Percentiles rank a stretch among this genome's conserved stretches.
phyloP scores from a whole-genome alignment of 306 rosid species.

The Quercus robur region DNA sequence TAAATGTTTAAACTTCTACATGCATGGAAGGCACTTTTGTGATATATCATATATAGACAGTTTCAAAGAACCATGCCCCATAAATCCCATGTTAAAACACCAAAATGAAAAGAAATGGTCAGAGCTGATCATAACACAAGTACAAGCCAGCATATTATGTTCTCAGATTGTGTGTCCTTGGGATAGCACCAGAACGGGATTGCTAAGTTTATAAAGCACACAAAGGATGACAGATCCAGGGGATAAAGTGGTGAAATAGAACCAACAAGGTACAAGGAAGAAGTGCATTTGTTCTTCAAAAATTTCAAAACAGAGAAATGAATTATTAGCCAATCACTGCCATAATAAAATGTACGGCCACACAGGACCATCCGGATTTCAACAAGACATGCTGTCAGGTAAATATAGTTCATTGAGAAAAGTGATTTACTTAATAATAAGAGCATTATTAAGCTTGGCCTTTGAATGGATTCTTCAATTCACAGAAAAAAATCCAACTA shows the following conservation, averaged over 20 bases:
- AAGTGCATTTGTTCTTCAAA: neutral
- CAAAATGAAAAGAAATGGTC: neutral
- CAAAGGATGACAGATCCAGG: neutral
- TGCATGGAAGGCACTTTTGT: neutral
- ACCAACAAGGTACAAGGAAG: neutral
- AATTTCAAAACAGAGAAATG: neutral
- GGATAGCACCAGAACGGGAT: neutral
- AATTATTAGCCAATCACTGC: slow-evolving; percentile 1
- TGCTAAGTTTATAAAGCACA: neutral
- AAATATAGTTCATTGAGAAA: slow-evolving; percentile 3
- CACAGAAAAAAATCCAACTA: neutral
- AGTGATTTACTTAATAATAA: neutral
- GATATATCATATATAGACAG: neutral
- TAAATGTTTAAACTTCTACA: neutral
- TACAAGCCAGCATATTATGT: neutral
- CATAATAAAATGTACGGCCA: neutral
- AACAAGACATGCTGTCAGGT: slow-evolving; percentile 13
- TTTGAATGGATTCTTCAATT: neutral
- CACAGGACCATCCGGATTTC: neutral
- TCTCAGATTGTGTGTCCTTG: neutral
- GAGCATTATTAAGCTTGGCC: neutral
- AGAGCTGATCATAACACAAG: neutral
- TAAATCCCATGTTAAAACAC: neutral
- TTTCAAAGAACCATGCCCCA: neutral
- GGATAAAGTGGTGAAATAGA: neutral